These are phyloP conservation scores for Sarcodon aspratus DNA, from an alignment of 768 basidiomycete genomes.

Conservation along the genomic window DNA sequence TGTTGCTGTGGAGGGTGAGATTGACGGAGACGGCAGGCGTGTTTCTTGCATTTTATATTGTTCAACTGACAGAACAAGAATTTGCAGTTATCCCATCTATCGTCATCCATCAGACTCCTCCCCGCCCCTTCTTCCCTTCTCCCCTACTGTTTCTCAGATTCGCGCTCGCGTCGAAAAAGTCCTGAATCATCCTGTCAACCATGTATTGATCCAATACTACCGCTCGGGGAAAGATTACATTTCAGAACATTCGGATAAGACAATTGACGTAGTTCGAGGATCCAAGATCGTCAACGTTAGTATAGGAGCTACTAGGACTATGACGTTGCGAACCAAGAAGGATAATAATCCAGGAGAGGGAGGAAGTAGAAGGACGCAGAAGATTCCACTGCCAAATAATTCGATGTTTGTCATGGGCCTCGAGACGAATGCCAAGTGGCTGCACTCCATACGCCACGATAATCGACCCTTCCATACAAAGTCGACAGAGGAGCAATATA, in stretches of 20 bases:
- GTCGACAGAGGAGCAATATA: constrained; percentile 37
- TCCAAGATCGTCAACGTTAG: constrained; percentile 76
- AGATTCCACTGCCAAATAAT: constrained; percentile 67
- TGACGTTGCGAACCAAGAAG: constrained; percentile 64
- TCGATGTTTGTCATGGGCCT: constrained; percentile 77
- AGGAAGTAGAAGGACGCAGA: constrained; percentile 26
- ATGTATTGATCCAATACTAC: constrained; percentile 76
- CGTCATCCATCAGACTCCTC: constrained; percentile 76
- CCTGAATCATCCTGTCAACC: constrained; percentile 61
- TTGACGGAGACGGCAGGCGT: constrained; percentile 40
- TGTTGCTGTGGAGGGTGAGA: constrained; percentile 49
- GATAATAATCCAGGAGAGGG: constrained; percentile 14
- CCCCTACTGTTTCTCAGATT: constrained; percentile 56
- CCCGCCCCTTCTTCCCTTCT: constrained; percentile 55
- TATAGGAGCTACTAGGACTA: constrained; percentile 64
- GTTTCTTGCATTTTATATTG: constrained; percentile 12
- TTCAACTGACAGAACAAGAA: constrained; percentile 12
- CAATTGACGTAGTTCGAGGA: constrained; percentile 65
- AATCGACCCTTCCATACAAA: constrained; percentile 50
- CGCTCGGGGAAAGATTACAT: constrained; percentile 74
- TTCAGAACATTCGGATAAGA: constrained; percentile 83
- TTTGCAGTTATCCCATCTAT: constrained; percentile 59
- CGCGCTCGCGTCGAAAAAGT: constrained; percentile 49
- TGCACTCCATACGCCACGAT: constrained; percentile 70
- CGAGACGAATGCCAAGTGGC: constrained; percentile 61